Base-by-base conservation (phyloP, 1,284 basidiomycete genomes). In the Bondarzewia mesenterica region DNA sequence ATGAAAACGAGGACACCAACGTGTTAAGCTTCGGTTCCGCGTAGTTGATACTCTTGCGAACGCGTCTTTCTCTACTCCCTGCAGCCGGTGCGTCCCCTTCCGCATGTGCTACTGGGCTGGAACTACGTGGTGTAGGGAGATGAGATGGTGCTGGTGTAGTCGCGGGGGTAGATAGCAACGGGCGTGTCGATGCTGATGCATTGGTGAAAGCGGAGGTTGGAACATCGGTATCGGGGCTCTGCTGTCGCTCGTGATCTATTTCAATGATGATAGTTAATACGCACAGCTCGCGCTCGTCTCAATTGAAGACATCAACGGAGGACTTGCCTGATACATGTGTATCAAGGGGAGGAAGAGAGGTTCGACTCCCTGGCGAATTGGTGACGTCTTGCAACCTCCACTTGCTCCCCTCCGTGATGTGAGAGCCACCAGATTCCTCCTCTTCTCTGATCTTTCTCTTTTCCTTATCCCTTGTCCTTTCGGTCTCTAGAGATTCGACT, bases 1-100 rank as follows among this genome's bases (percentile, higher is more conserved):
- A n/a, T 32, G 29, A n/a, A 42, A 22, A 25, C 16, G 15, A 44
- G 35, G 25, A 40, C 25, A 80, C 85, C 55, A 63, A 91, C 89
- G 87, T 92, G 63, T 90, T 91, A 25, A 93, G 72, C 64, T 90
- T 93, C 10, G 90, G 90, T 63, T 93, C 90, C 1, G 89, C 76
- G 59, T 93, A 93, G 62, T 92, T 93, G 47, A 93, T 73, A 57
- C 89, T 91, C 68, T 83, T 90, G 40, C 90, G 74, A 14, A 76
- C 66, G 48, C 90, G 72, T 52, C 84, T 71, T 59, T 87, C 84
- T 48, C 89, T 73, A n/a, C 74, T 75, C 32, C 67, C 57, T 35
- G 45, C 65, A 15, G 56, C 50, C 5, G 59, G 53, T 10, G 53
- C 59, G 27, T 74, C 74, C 26, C 63, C 50, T 14, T 70, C 69